These are phyloP conservation scores for Prunus armeniaca DNA, from an alignment of 306 rosid genomes.

Conservation along the genomic window DNA sequence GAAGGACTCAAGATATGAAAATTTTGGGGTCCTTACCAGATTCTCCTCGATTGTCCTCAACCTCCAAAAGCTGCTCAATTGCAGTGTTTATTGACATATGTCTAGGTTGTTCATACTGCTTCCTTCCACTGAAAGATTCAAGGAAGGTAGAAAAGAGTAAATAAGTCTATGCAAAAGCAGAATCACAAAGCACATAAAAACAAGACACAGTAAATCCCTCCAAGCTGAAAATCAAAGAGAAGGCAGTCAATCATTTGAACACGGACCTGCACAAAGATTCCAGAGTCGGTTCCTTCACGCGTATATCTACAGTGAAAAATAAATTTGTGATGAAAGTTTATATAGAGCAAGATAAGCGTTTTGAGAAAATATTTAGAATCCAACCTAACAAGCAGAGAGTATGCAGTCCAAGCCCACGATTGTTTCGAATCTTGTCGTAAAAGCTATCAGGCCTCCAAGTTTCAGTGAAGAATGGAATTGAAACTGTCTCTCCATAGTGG, in stretches of 20 bases:
- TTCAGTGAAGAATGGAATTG: no score
- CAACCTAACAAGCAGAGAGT: constrained; percentile 60
- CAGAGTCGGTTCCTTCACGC: constrained; percentile 82
- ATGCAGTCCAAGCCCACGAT: constrained; percentile 49
- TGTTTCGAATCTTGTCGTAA: constrained; percentile 73
- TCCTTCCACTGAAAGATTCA: constrained; percentile 62
- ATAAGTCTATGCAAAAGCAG: constrained; percentile 3
- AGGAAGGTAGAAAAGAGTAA: constrained; percentile 1
- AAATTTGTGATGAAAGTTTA: background rate
- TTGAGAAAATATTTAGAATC: background rate
- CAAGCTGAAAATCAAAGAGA: background rate
- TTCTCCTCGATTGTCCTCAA: constrained; percentile 56
- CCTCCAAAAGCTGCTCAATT: constrained; percentile 85
- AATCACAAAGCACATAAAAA: background rate
- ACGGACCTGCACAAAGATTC: constrained; percentile 81
- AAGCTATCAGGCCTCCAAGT: constrained; percentile 94
- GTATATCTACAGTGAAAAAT: constrained; percentile 52
- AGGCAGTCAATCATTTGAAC: constrained; percentile 5
- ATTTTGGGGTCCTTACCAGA: constrained; percentile 41
- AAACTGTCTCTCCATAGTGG: no score
- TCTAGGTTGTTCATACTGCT: constrained; percentile 78
- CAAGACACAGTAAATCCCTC: background rate
- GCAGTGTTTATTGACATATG: constrained; percentile 81
- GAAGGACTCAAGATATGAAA: background rate
- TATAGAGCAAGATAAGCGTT: background rate